Conservation (phyloP, 345 rosid species). For the Turnera subulata region DNA sequence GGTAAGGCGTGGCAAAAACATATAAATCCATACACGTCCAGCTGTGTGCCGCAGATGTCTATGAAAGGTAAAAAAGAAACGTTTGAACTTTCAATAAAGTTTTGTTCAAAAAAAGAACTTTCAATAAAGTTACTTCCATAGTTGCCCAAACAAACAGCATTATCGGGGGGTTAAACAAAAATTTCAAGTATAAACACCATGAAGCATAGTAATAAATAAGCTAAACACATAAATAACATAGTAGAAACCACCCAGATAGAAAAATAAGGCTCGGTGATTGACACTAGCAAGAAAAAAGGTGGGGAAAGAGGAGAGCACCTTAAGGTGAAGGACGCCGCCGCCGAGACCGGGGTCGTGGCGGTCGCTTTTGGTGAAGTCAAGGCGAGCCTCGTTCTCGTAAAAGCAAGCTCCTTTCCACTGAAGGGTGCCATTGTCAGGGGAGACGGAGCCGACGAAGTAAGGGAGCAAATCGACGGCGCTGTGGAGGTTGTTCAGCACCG, state of each 20-base stretch:
- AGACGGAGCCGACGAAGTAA: conserved; percentile 69
- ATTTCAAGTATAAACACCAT: too few relatives aligned
- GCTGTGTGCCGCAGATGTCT: conserved; percentile 87
- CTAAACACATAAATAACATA: neutral
- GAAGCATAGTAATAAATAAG: too few relatives aligned
- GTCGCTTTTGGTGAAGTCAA: conserved; percentile 61
- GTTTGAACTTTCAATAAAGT: too few relatives aligned
- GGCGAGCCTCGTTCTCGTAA: conserved; percentile 65
- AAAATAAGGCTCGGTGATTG: too few relatives aligned
- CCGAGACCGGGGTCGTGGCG: conserved; percentile 56
- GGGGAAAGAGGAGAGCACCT: conserved; percentile 38
- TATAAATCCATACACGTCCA: conserved; percentile 97
- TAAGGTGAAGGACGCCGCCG: conserved; percentile 79
- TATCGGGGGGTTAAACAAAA: too few relatives aligned
- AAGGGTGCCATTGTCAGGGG: conserved; percentile 53
- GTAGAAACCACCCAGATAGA: too few relatives aligned
- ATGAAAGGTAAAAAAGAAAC: conserved; percentile 16
- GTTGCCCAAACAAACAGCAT: too few relatives aligned
- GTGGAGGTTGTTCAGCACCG: conserved; percentile 75
- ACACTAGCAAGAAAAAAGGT: neutral
- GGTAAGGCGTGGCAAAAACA: conserved; percentile 95
- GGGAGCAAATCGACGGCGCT: conserved; percentile 88
- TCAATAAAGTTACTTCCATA: too few relatives aligned
- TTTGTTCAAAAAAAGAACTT: too few relatives aligned
- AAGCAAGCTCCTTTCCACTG: conserved; percentile 96